Evolutionary conservation across 148 eudicot species (phyloP), one percentile per base, ranked within the genome.

Genomic region (Dianthus caryophyllus): DNA sequence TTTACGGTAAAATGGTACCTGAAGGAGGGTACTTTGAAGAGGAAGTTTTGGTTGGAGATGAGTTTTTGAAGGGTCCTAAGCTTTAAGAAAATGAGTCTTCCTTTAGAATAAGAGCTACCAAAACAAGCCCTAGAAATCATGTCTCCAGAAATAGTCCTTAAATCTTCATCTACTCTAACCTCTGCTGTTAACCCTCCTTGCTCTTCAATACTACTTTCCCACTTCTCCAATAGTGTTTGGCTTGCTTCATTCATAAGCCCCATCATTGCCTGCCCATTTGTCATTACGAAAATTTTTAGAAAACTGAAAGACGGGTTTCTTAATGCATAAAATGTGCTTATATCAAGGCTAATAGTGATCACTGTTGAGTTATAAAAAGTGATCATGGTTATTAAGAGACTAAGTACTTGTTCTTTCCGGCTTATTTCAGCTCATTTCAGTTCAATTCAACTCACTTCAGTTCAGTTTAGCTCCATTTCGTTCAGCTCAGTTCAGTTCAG

Each of bases 101-200:
- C 97, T 75, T 84, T 85, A 49, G 39, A 46, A 67, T 84, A 85
- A 64, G 93, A 90, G 77, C 90, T 84, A 12, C 97, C 97, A 76
- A 90, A 90, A 57, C 90, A 90, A 59, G 88, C 85, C 82, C 81
- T 85, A 9, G 97, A 79, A 31, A 90, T 90, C 44, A 90, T 83
- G 69, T 90, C 93, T 9, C 83, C 97, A 14, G 97, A 79, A 58
- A 80, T 48, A 55, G 84, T 72, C 62, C 93, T 80, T 57, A 90
- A 73, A 39, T 90, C 97, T 33, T 87, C 88, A 38, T 82, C 93
- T 53, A 84, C 90, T 64, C 80, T 76, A 26, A 90, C 61, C 52
- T 87, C 90, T 53, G 84, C 83, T 13, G 56, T 65, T 9, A n/a
- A 60, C 4, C 82, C 82, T 25, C 78, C 87, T 68, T 83, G 82